Evolutionary conservation across 2,329 filamentous ascomycete genomes (phyloP), one percentile per base, ranked within the genome.

Genomic region (Colletotrichum tabaci): DNA sequence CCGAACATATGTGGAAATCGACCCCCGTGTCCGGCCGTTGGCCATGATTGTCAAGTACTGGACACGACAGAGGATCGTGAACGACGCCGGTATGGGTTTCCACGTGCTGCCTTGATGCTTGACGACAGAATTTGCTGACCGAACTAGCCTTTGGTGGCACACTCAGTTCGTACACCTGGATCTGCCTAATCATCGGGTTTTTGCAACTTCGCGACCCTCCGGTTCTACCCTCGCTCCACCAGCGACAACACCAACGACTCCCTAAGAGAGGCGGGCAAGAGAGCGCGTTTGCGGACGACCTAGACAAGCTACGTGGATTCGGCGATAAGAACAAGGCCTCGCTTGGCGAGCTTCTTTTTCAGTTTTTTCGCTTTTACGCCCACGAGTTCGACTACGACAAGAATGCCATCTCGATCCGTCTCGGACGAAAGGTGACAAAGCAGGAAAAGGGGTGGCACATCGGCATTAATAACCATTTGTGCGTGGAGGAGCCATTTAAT

Each of bases 11-110:
- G 94, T 99, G 73, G 92, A 97, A 78, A 92, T 97, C 68, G 96
- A 99, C 81, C 91, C 95, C 49, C 91, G 96, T 73, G 94, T 99
- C 67, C 91, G 96, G 53, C 95, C 94, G 55, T 85, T 99, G 76
- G 96, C 96, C 18, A 98, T 99, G 94, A 93, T 97, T 72, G 90
- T 99, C 83, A 99, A 99, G 82, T 90, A 98, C 84, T 99, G 96
- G 96, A 98, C 96, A 67, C 94, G 96, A 83, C 90, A 90, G 81
- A 91, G 96, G 80, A 92, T 98, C 77, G 87, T 99, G 76, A 99
- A 99, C 79, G 96, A 99, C 85, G 96, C 96, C 80, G 96, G 95
- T 97, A 87, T 85, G 92, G 84, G 30, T n/a, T 49, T 49, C 56
- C 47, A 21, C 56, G 4, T 57, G 13, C 56, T 16, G 21, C 18